Evolutionary conservation across 768 basidiomycete species (phyloP).

Genomic region (Terana coerulea): DNA sequence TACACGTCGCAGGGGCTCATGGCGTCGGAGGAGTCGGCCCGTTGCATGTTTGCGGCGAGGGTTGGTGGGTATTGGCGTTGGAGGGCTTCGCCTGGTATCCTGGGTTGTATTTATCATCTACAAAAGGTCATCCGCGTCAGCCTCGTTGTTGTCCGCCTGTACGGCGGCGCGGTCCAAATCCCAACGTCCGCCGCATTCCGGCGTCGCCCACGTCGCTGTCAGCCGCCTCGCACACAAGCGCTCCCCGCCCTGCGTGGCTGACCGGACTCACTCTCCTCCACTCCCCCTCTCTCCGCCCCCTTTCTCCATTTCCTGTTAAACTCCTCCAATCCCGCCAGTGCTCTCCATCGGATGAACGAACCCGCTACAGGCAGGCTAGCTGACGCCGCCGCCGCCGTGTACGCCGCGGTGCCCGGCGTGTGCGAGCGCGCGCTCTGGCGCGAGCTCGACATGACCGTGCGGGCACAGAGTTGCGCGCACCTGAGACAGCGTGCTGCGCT

Average conservation of each 20-base stretch:
- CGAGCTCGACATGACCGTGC: slow-evolving; percentile 13
- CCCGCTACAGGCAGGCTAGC: background rate
- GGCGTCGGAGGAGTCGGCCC: background rate
- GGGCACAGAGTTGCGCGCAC: slow-evolving; percentile 12
- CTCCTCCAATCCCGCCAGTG: background rate
- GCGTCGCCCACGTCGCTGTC: no score
- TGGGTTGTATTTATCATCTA: background rate
- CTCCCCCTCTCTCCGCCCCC: no score
- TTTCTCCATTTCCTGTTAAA: no score
- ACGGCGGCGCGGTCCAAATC: background rate
- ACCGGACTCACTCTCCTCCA: no score
- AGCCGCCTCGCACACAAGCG: no score
- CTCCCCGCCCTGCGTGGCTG: no score
- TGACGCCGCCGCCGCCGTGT: background rate
- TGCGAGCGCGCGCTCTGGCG: slow-evolving; percentile 13
- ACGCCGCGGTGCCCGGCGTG: slow-evolving; percentile 9
- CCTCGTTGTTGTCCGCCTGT: background rate
- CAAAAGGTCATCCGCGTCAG: background rate
- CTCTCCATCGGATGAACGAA: background rate
- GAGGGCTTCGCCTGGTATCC: background rate
- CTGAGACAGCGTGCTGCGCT: slow-evolving; percentile 10
- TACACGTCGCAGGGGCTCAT: background rate
- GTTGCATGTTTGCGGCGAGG: background rate
- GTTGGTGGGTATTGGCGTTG: background rate
- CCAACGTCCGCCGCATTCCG: background rate